Percentiles rank a stretch among this genome's conserved stretches.
These are phyloP conservation scores for Rhynchospora pubera DNA, from an alignment of 176 grass and related monocot genomes.

Conservation along the genomic window DNA sequence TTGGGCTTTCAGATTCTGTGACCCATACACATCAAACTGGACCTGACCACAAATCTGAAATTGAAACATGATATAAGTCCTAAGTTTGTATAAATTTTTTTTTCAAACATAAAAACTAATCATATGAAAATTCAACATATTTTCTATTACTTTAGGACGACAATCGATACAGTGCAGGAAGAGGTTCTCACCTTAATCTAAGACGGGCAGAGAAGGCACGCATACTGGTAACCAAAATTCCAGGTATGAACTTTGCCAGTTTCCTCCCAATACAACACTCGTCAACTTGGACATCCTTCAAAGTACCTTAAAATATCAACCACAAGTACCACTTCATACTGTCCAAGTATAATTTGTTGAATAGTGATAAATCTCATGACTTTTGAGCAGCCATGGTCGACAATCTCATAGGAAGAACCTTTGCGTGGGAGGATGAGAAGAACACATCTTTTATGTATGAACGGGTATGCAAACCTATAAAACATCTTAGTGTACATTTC, in stretches of 20 bases:
- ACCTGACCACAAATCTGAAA: background rate
- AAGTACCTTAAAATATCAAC: background rate
- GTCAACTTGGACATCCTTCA: background rate
- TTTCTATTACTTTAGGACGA: slow-evolving; percentile 46
- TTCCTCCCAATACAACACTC: background rate
- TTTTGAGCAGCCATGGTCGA: slow-evolving; percentile 72
- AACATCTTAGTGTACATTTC: background rate
- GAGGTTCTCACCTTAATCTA: slow-evolving; percentile 89
- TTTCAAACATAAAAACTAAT: background rate
- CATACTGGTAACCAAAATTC: slow-evolving; percentile 68
- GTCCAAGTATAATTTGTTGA: background rate
- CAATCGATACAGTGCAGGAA: slow-evolving; percentile 83
- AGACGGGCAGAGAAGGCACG: slow-evolving; percentile 86
- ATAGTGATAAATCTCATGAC: background rate
- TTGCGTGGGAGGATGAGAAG: slow-evolving; percentile 86
- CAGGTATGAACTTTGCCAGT: slow-evolving; percentile 35
- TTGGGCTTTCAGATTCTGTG: background rate
- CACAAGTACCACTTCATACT: background rate
- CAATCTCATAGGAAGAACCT: slow-evolving; percentile 64
- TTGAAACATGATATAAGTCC: background rate
- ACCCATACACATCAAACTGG: background rate
- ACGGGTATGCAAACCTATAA: slow-evolving; percentile 48
- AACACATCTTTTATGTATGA: slow-evolving; percentile 84
- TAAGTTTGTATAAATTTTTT: background rate
- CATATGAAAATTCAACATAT: background rate